These are phyloP conservation scores for Leucocoprinus birnbaumii DNA, from an alignment of 768 basidiomycete genomes.

Conservation along the genomic window DNA sequence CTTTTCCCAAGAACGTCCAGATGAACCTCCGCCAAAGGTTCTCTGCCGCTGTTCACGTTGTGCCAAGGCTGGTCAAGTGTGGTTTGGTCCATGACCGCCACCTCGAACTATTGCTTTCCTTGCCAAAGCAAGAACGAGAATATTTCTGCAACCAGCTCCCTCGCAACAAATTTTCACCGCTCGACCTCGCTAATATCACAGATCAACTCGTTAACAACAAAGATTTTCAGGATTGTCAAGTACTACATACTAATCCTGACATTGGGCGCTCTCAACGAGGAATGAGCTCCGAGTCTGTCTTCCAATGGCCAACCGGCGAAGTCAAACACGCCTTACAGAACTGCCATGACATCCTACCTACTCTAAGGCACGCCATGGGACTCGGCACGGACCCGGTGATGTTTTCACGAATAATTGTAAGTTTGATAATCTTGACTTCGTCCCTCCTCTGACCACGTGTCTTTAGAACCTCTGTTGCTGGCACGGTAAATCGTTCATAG, in stretches of 20 bases:
- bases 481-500: neutral
- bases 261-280: too few relatives aligned
- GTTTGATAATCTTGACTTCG: neutral
- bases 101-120: constrained; percentile 11
- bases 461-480: constrained; percentile 1
- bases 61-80: neutral
- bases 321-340: neutral
- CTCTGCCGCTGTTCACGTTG: constrained; percentile 3
- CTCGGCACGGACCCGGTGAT: neutral
- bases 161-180: neutral
- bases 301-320: neutral
- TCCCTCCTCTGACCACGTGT: neutral
- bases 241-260: neutral
- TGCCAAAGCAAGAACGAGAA: constrained; percentile 1
- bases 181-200: neutral
- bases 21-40: neutral
- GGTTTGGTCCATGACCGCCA: constrained; percentile 15
- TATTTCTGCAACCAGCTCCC: constrained; percentile 11
- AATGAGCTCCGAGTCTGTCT: too few relatives aligned
- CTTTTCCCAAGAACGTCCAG: neutral
- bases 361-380: neutral
- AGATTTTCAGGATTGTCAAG: neutral
- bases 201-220: neutral
- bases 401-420: constrained; percentile 1
- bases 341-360: neutral